Base-by-base conservation (phyloP, 495 filamentous ascomycete species). In the Chaetomidium leptoderma region DNA sequence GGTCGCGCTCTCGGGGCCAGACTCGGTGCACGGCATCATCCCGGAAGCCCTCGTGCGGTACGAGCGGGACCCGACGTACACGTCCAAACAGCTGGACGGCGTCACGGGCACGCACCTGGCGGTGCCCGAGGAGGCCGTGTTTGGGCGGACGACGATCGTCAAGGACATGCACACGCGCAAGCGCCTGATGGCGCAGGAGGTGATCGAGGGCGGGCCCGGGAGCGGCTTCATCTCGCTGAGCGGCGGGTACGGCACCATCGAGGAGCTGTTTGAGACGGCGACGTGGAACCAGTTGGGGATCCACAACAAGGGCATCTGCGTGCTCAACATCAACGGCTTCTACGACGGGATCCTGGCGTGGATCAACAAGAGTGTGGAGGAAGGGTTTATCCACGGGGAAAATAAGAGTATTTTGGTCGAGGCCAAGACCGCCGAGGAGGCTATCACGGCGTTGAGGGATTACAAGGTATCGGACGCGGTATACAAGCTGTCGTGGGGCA, bases 261-360 rank as follows among this genome's bases (percentile, higher is more conserved):
- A 98, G 74, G 93, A 98, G 78, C 76, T 97, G 53, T 92, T 97
- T 76, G 93, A 98, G 80, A 87, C 95, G 54, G 87, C 86, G 30
- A 97, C 93, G 13, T 98, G 93, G 93, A 97, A 97, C 71, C 93
- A 97, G 74, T 71, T 98, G 55, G 93, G 95, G 0, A 98, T 98
- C 59, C 93, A 98, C 70, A 81, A 78, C 55, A 80, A 82, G 58
- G 89, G 88, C 0, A 82, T 98, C 45, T 84, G 91, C 42, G 72
- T 96, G 60, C 78, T 88, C 40, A 97, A 97, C 72, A 79, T 92
- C 29, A 85, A 90, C 51, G 91, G 92, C 1, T 97, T 92, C 69
- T 98, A 91, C 77, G 84, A 95, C 75, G 91, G 91, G 4, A 70
- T 98, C 55, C 61, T 95, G 58, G 65, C 75, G 13, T 97, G 95